A percentile compares a stretch with the other conserved stretches of the same genome.
Evolutionary conservation across 2,329 filamentous ascomycete genomes (phyloP).

Genomic region (Lecanicillium sp.): DNA sequence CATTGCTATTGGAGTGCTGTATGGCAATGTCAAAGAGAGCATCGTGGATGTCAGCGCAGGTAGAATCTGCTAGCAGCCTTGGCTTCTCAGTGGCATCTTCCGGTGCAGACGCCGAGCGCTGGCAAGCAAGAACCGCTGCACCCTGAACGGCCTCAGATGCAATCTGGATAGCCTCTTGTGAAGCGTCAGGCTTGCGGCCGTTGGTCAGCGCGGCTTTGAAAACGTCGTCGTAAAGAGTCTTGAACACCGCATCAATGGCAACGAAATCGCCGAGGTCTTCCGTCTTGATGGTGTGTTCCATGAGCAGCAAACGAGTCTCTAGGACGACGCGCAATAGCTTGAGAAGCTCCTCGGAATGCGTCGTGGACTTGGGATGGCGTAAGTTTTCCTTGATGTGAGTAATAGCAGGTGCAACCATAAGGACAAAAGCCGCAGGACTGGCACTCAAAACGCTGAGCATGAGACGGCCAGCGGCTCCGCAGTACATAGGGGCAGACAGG

Average conservation of each 20-base stretch:
- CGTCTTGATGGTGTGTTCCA: slow-evolving; percentile 22
- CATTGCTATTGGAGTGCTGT: slow-evolving; percentile 13
- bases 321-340: slow-evolving; percentile 44
- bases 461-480: slow-evolving; percentile 43
- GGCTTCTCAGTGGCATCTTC: slow-evolving; percentile 7
- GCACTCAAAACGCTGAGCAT: slow-evolving; percentile 43
- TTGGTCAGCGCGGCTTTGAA: slow-evolving; percentile 30
- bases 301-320: slow-evolving; percentile 34
- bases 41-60: slow-evolving; percentile 30
- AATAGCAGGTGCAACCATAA: slow-evolving; percentile 37
- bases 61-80: slow-evolving; percentile 25
- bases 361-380: slow-evolving; percentile 39
- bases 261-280: slow-evolving; percentile 30
- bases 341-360: slow-evolving; percentile 44
- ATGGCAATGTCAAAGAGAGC: slow-evolving; percentile 22
- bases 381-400: slow-evolving; percentile 43
- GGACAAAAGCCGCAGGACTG: slow-evolving; percentile 37
- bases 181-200: slow-evolving; percentile 17
- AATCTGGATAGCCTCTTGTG: slow-evolving; percentile 30
- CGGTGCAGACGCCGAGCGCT: slow-evolving; percentile 21
- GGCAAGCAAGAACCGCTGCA: slow-evolving; percentile 35
- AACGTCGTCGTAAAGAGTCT: slow-evolving; percentile 34
- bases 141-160: slow-evolving; percentile 38
- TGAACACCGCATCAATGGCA: slow-evolving; percentile 27
- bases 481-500: slow-evolving; percentile 44